These are phyloP conservation scores for Evansstolkia leycettana DNA, from an alignment of 495 filamentous ascomycete species.

Conservation along the genomic window DNA sequence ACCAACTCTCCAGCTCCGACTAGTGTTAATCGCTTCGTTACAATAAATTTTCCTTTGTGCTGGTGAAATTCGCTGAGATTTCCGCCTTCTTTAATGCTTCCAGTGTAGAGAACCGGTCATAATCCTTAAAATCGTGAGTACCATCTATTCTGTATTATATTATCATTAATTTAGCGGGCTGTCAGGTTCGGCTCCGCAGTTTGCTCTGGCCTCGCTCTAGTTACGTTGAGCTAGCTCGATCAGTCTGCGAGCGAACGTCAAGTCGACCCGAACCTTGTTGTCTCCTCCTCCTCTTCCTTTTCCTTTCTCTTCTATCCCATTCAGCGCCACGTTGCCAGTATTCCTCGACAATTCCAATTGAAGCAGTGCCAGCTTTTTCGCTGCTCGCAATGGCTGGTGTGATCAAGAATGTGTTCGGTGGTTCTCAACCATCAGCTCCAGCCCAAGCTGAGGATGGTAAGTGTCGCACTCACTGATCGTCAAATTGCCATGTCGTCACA, in stretches of 20 bases:
- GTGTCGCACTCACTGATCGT: conserved; percentile 10
- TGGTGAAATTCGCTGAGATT: too few relatives aligned
- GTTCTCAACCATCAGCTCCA: conserved; percentile 41
- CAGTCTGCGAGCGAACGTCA: too few relatives aligned
- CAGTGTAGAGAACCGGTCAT: too few relatives aligned
- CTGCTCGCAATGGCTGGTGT: conserved; percentile 48
- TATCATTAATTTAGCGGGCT: too few relatives aligned
- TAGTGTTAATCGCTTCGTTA: too few relatives aligned
- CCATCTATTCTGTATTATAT: too few relatives aligned
- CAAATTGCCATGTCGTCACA: conserved; percentile 5
- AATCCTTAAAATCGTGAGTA: too few relatives aligned
- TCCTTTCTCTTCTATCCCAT: background rate
- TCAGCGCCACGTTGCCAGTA: background rate
- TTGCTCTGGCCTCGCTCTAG: too few relatives aligned
- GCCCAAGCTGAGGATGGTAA: conserved; percentile 50
- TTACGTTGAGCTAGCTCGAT: too few relatives aligned
- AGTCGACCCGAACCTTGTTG: background rate
- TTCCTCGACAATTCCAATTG: background rate
- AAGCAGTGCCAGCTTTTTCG: conserved; percentile 14
- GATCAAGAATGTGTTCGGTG: conserved; percentile 56
- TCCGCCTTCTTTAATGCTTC: too few relatives aligned
- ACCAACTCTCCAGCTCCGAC: background rate
- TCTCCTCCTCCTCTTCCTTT: conserved; percentile 3
- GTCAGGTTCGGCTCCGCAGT: too few relatives aligned
- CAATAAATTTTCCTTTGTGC: too few relatives aligned